Percentiles rank a stretch among this genome's conserved stretches.
Conservation (phyloP, 2,329 filamentous ascomycete species). For the Cordyceps javanica region DNA sequence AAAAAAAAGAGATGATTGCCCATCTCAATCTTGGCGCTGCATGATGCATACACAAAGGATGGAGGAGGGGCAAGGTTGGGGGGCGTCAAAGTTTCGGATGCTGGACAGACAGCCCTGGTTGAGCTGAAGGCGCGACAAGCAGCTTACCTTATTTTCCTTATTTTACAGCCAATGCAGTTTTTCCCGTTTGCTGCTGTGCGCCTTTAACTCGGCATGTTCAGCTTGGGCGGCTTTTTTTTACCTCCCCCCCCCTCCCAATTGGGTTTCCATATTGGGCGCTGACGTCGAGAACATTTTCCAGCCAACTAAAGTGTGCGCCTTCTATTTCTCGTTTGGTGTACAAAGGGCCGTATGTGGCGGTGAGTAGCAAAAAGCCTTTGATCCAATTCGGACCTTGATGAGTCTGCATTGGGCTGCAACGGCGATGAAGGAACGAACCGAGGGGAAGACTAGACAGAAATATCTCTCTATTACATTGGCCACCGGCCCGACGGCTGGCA, state of each 20-base stretch:
- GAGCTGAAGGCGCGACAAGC: no score
- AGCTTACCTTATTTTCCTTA: not conserved
- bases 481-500: no score
- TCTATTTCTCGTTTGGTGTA: not conserved
- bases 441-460: not conserved
- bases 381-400: not conserved
- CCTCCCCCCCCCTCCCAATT: no score
- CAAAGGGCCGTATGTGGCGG: not conserved
- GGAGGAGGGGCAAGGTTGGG: not conserved
- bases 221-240: not conserved
- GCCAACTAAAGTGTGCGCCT: not conserved
- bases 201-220: not conserved
- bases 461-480: not conserved
- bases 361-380: not conserved
- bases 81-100: constrained; percentile 2
- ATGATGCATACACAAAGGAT: not conserved
- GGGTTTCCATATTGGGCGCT: not conserved
- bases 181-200: not conserved
- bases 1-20: no score
- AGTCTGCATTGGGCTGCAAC: not conserved
- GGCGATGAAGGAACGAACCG: not conserved
- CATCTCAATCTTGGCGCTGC: no score
- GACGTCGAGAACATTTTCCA: not conserved
- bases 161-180: not conserved
- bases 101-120: not conserved